These are phyloP conservation scores for Globisporangium irregulare DNA, from an alignment of 352 stramenopile species.

Conservation along the genomic window DNA sequence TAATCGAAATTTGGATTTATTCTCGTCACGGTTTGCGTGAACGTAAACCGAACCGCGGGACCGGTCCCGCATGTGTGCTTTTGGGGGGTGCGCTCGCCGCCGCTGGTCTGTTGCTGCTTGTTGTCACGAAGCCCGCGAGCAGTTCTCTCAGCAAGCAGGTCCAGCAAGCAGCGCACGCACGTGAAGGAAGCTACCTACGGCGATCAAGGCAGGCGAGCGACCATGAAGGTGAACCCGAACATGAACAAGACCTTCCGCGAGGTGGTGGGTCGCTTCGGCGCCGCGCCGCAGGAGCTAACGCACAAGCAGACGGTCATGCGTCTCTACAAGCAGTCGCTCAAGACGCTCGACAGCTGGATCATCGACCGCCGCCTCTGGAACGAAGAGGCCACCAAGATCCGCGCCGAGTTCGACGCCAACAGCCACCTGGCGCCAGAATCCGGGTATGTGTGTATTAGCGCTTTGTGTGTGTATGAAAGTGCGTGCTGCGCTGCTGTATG, in stretches of 20 bases:
- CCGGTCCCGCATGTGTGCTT: background rate
- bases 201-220: constrained; percentile 10
- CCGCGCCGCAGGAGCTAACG: constrained; percentile 58
- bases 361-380: constrained; percentile 96
- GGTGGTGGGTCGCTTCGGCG: constrained; percentile 69
- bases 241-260: constrained; percentile 85
- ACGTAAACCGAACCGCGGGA: background rate
- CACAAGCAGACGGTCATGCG: constrained; percentile 89
- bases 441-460: constrained; percentile 30
- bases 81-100: background rate
- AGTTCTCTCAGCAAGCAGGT: background rate
- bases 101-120: background rate
- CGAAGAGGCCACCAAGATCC: constrained; percentile 91
- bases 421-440: constrained; percentile 48
- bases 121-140: background rate
- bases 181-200: background rate
- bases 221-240: constrained; percentile 81
- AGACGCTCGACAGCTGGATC: constrained; percentile 91
- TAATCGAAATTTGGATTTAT: background rate
- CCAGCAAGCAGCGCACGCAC: background rate
- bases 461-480: background rate
- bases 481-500: background rate
- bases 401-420: constrained; percentile 91
- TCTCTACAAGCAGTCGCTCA: constrained; percentile 95
- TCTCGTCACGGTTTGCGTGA: background rate